phyloP scores from a whole-genome alignment of 2,329 filamentous ascomycete genomes.

The Biscogniauxia marginata region DNA sequence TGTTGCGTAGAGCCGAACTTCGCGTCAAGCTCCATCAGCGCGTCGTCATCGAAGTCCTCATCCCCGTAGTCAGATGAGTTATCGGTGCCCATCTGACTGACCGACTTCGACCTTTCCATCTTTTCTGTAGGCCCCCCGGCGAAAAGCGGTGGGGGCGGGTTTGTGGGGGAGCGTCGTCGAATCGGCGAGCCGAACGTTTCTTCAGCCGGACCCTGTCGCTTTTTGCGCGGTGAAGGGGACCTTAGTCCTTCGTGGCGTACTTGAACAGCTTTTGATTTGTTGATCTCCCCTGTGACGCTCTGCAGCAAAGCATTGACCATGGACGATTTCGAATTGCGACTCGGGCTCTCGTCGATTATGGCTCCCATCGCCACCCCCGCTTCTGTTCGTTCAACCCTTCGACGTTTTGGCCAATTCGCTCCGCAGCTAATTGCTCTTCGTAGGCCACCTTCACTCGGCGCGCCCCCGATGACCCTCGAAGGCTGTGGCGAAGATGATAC shows the following conservation, averaged over 20 bases:
- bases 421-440: conserved; percentile 69
- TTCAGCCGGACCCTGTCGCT: conserved; percentile 20
- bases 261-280: conserved; percentile 39
- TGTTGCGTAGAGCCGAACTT: conserved; percentile 27
- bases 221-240: conserved; percentile 47
- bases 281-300: conserved; percentile 58
- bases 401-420: conserved; percentile 69
- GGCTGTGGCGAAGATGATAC: conserved; percentile 70
- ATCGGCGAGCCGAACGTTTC: conserved; percentile 15
- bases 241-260: conserved; percentile 31
- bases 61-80: conserved; percentile 52
- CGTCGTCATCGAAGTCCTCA: conserved; percentile 60
- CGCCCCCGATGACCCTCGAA: conserved; percentile 39
- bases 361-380: conserved; percentile 33
- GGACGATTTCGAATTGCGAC: conserved; percentile 53
- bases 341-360: conserved; percentile 38
- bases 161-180: conserved; percentile 20
- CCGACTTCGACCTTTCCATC: conserved; percentile 1
- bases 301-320: conserved; percentile 65
- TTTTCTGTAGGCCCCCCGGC: conserved; percentile 1
- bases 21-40: conserved; percentile 54
- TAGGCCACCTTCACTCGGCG: conserved; percentile 47
- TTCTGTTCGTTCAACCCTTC: conserved; percentile 54
- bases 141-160: conserved; percentile 11
- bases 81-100: conserved; percentile 6